A percentile compares a stretch with the other conserved stretches of the same genome.
phyloP scores from a whole-genome alignment of 1,139 yeast genomes.

The Hansenula sp. region DNA sequence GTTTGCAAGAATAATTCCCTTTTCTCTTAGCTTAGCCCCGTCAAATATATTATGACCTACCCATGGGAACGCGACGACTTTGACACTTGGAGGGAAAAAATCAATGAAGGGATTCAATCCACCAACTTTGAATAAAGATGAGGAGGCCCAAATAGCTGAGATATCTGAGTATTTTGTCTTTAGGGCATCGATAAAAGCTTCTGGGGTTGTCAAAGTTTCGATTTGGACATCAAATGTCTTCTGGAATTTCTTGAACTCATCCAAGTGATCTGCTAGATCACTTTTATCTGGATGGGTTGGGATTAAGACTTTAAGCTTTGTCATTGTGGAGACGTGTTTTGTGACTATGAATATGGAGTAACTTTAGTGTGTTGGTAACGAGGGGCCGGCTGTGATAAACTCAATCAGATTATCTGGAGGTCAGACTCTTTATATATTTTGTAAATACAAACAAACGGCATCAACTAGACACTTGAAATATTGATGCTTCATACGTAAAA shows the following conservation, averaged over 20 bases:
- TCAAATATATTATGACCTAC: constrained; percentile 71
- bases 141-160: constrained; percentile 59
- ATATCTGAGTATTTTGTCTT: constrained; percentile 28
- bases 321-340: constrained; percentile 6
- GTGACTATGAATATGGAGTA: no score
- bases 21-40: constrained; percentile 26
- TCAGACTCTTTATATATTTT: no score
- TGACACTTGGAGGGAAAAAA: constrained; percentile 47
- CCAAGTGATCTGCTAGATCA: constrained; percentile 22
- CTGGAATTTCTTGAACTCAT: constrained; percentile 19
- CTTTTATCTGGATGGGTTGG: constrained; percentile 7
- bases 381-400: no score
- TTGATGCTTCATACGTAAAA: no score
- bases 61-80: constrained; percentile 60
- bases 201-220: constrained; percentile 14
- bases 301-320: constrained; percentile 16
- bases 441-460: no score
- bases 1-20: constrained; percentile 18
- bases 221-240: constrained; percentile 15
- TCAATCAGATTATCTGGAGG: no score
- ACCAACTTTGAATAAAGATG: constrained; percentile 52
- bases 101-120: constrained; percentile 46
- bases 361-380: no score
- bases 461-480: no score
- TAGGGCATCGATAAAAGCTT: constrained; percentile 22